A percentile compares a stretch with the other conserved stretches of the same genome.
phyloP scores from a whole-genome alignment of 208 protist species.

The Leishmania aethiopica region DNA sequence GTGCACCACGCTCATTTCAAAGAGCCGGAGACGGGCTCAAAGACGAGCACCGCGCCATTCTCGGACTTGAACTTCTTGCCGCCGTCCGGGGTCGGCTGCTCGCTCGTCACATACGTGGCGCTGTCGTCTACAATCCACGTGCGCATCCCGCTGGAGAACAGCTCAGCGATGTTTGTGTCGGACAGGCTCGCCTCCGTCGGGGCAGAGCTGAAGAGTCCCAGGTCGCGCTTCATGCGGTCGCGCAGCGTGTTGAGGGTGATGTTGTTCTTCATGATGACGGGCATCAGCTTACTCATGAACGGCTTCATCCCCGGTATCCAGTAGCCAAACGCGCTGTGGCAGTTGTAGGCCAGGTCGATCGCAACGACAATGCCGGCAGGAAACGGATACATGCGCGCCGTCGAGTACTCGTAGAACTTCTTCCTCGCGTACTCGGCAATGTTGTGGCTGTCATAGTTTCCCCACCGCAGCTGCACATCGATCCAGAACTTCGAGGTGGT shows the following conservation, averaged over 20 bases:
- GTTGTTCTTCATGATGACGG: conserved; percentile 99
- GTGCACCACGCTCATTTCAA: conserved; percentile 99
- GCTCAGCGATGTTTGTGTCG: conserved; percentile 98
- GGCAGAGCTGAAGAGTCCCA: conserved; percentile 99
- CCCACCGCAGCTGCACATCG: conserved; percentile 99
- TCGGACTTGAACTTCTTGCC: conserved; percentile 97
- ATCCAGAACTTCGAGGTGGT: conserved; percentile 99
- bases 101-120: conserved; percentile 99
- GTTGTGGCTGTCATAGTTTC: conserved; percentile 99
- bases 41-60: conserved; percentile 99
- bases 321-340: conserved; percentile 98
- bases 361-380: conserved; percentile 98
- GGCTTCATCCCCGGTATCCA: conserved; percentile 98
- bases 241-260: conserved; percentile 99
- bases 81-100: conserved; percentile 99
- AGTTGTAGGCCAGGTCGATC: conserved; percentile 99
- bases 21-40: conserved; percentile 99
- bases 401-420: conserved; percentile 99
- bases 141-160: conserved; percentile 99
- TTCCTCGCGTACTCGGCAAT: conserved; percentile 99
- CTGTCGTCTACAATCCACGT: conserved; percentile 99
- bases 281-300: conserved; percentile 97
- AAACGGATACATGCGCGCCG: conserved; percentile 99
- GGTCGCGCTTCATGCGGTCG: conserved; percentile 99
- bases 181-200: conserved; percentile 99